Evolutionary conservation across 495 filamentous ascomycete genomes (phyloP), one percentile per base, ranked within the genome.

Genomic region (Oidiodendron maius): DNA sequence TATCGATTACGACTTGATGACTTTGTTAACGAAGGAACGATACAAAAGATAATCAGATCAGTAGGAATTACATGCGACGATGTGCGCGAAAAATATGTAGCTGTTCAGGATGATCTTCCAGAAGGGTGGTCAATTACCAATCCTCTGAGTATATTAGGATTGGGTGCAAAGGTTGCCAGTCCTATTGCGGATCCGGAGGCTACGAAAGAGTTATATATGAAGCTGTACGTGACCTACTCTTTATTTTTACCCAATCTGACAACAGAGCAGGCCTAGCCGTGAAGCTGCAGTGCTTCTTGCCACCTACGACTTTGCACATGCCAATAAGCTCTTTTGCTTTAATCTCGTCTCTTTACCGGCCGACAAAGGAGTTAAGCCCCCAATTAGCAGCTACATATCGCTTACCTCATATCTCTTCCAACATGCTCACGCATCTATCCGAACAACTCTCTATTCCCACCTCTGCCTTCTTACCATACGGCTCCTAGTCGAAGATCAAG

Each of bases 1-100:
- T 98, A 98, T 59, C 86, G 91, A 59, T 69, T 94, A 50, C 85
- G 91, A 36, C 77, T 98, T n/a, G 89, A 94, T 61, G 93, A 98
- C 62, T 97, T 97, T 67, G 91, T 96, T 53, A 96, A 98, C 56
- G 91, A 97, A 60, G 69, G 71, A 0, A 81, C 82, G 18, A 97
- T 97, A 54, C 75, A 85, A 58, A 89, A 85, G 51, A 86, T 96
- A 38, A 77, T 91, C 45, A 71, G 74, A 51, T 81, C 85, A 46
- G 75, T 96, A 12, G 89, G 87, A 9, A 61, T 73, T 40, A 78
- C 84, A 2, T 93, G 86, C 59, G 68, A 72, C 28, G 67, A 59
- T 13, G 61, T 84, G 20, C 72, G 93, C 57, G 79, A 79, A 39
- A 78, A 80, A 58, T 97, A 96, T 66, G 69, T 96, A 52, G 81